A percentile compares a stretch with the other conserved stretches of the same genome.
Evolutionary conservation across 768 basidiomycete species (phyloP).

Genomic region (Megacollybia marginata): DNA sequence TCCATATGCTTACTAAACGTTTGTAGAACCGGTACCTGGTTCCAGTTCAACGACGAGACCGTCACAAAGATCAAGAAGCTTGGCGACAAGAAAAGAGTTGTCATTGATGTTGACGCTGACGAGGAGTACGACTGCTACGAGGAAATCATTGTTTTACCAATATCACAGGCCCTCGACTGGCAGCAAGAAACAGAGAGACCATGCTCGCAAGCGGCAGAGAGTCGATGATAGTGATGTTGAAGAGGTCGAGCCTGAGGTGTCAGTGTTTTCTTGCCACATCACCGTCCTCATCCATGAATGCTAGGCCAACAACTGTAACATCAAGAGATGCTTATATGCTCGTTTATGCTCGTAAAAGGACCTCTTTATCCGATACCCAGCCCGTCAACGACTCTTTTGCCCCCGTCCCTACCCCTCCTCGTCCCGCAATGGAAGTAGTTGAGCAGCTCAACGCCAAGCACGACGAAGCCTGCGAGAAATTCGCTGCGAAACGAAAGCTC

Average conservation of each 20-base stretch:
- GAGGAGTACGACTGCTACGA: constrained; percentile 8
- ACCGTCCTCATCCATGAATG: constrained; percentile 2
- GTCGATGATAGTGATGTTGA: constrained; percentile 60
- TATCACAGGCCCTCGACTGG: constrained; percentile 4
- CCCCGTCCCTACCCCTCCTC: constrained; percentile 39
- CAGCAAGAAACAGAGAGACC: constrained; percentile 23
- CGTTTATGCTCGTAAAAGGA: constrained; percentile 60
- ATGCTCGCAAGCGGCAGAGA: constrained; percentile 44
- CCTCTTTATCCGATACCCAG: constrained; percentile 6
- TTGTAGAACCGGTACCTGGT: constrained; percentile 70
- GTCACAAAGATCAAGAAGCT: constrained; percentile 59
- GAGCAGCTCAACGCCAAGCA: constrained; percentile 48
- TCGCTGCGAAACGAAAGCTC: constrained; percentile 38
- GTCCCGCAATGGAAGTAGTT: constrained; percentile 47
- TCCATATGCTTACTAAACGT: not conserved
- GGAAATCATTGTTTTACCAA: not conserved
- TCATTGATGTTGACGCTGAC: constrained; percentile 14
- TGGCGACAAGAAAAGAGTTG: constrained; percentile 34
- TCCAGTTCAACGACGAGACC: constrained; percentile 85
- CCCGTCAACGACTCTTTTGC: constrained; percentile 1
- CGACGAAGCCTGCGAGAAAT: constrained; percentile 43
- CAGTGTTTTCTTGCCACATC: not conserved
- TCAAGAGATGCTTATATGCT: constrained; percentile 96
- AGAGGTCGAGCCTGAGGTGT: constrained; percentile 3
- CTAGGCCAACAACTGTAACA: constrained; percentile 36